These are phyloP conservation scores for Auricularia sp. DNA, from an alignment of 768 basidiomycete genomes.

Conservation along the genomic window DNA sequence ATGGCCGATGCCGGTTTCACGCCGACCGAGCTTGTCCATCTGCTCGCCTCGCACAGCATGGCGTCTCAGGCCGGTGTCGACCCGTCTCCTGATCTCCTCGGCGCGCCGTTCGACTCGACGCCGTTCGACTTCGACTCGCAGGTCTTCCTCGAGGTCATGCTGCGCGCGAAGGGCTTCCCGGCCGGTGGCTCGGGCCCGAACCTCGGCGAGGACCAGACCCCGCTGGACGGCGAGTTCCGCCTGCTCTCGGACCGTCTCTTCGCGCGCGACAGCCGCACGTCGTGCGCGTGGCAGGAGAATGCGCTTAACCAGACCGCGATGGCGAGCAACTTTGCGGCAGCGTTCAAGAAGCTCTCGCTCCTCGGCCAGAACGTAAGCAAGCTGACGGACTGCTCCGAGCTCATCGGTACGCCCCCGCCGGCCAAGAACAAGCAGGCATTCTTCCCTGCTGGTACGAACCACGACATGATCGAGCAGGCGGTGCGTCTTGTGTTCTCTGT, in stretches of 20 bases:
- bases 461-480: not conserved
- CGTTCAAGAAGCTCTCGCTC: no score
- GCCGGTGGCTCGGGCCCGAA: conserved; percentile 7
- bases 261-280: conserved; percentile 8
- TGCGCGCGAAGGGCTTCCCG: conserved; percentile 23
- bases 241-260: conserved; percentile 15
- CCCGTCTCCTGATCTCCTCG: conserved; percentile 12
- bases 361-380: no score
- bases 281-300: not conserved
- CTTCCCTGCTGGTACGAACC: not conserved
- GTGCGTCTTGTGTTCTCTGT: not conserved
- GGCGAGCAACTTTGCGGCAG: no score
- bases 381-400: no score
- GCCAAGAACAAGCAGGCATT: no score
- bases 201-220: conserved; percentile 9
- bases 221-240: conserved; percentile 7
- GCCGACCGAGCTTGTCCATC: no score
- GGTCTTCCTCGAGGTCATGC: conserved; percentile 10
- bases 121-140: conserved; percentile 12
- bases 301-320: no score
- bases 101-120: conserved; percentile 38
- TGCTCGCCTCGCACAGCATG: no score
- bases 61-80: conserved; percentile 11
- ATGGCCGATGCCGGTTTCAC: no score
- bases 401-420: no score